Evolutionary conservation across 2,329 filamentous ascomycete genomes (phyloP).

Genomic region (Exophiala oligosperma): DNA sequence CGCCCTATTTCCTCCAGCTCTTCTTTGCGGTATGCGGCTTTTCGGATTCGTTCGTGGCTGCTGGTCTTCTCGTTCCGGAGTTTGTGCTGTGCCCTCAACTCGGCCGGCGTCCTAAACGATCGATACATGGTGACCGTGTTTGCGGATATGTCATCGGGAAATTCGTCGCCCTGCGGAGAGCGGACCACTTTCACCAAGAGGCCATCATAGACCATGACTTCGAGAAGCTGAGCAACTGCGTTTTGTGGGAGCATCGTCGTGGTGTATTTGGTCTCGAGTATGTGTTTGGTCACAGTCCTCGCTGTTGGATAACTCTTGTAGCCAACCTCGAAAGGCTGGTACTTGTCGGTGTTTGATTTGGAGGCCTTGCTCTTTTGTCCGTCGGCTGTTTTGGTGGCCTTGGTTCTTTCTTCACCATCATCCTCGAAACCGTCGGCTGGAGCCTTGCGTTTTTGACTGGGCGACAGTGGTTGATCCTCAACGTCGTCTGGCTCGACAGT

Average conservation of each 20-base stretch:
- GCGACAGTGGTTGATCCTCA: conserved; percentile 24
- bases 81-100: conserved; percentile 29
- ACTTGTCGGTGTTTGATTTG: conserved; percentile 32
- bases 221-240: conserved; percentile 81
- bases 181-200: conserved; percentile 61
- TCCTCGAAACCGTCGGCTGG: conserved; percentile 33
- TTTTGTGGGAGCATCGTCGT: conserved; percentile 52
- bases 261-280: conserved; percentile 72
- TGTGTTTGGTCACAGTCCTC: conserved; percentile 70
- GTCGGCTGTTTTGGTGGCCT: conserved; percentile 19
- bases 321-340: conserved; percentile 59
- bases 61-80: conserved; percentile 21
- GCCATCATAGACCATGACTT: conserved; percentile 86
- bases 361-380: conserved; percentile 33
- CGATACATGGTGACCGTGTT: conserved; percentile 42
- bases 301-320: conserved; percentile 81
- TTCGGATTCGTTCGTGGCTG: conserved; percentile 29
- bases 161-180: conserved; percentile 15
- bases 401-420: conserved; percentile 21
- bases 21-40: conserved; percentile 28
- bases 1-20: conserved; percentile 45
- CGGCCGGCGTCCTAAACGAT: conserved; percentile 42
- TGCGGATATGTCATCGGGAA: conserved; percentile 12
- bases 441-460: conserved; percentile 40
- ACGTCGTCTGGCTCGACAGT: conserved; percentile 39